Base-by-base conservation (phyloP, 495 filamentous ascomycete species). In the Staphylotrichum longicolle region DNA sequence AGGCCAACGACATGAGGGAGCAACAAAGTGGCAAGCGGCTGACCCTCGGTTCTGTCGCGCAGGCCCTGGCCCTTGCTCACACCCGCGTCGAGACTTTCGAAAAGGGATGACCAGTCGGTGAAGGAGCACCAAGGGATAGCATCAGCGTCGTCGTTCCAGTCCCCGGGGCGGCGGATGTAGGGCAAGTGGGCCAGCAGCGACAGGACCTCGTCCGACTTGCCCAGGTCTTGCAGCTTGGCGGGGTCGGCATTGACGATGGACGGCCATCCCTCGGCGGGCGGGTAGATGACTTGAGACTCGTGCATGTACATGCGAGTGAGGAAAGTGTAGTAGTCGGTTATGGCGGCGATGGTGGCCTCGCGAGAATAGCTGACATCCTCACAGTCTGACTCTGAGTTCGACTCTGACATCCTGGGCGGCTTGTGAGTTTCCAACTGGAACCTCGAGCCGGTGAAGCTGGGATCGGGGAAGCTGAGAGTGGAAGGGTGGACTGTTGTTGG, bases 291-390 rank as follows among this genome's bases (percentile, higher is more conserved):
- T 0, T 51, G 15, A 3, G 51, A 63, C 7, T 66, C 58, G 7
- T 58, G 20, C 10, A 74, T 30, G 57, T 74, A 67, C 58, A 70
- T 54, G 39, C 49, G 64, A 33, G 63, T 61, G 14, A 72, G 65
- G 58, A 72, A 70, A 12, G n/a, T 20, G 61, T 69, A 70, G 60
- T 67, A 72, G 30, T 62, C 60, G 10, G 49, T 52, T 7, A 74
- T 15, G 5, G 65, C 57, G 30, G 58, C 58, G 35, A 64, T 57
- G 15, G 34, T 46, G 11, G 3, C 64, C 32, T 70, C 63, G 20
- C 64, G 68, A 3, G 68, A 68, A 20, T 68, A 70, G 34, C 0
- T 57, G 37, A 66, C 56, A 6, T 68, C 62, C 9, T 62, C 48
- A 6, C 37, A 39, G 37, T 39, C 40, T 42, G 14, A 42, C 5